Base-by-base conservation (phyloP, 2,329 filamentous ascomycete species). In the Juglanconis sp. region DNA sequence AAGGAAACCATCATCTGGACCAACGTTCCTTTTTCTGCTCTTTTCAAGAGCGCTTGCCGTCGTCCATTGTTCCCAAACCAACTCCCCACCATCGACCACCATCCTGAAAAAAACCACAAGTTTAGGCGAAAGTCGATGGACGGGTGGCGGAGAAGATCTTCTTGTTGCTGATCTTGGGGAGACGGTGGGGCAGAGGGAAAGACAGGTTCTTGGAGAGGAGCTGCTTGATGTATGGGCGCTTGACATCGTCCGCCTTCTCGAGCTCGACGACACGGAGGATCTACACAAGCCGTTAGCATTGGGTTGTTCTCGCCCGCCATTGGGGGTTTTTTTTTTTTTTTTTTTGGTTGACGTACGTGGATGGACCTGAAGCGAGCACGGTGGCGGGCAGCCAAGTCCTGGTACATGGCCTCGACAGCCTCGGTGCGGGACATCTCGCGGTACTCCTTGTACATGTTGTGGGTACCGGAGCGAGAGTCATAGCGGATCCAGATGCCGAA, bases 381-480 rank as follows among this genome's bases (percentile, higher is more conserved):
- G 88, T 99, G 95, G 79, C 95, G 92, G 80, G 96, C 94, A 72
- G 95, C 92, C 95, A 99, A 98, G 85, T 99, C 95, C 82, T 95
- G 91, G 90, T 99, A 99, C 77, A 99, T 88, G 71, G 94, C 83
- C 83, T 98, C 91, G 75, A 98, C 94, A 70, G 95, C 95, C 71
- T 95, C 94, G 75, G 89, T 91, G 81, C 95, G 87, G 78, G 91
- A 94, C 87, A 98, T 91, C 87, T 98, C 95, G 79, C 95, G 91
- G 90, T 97, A 98, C 89, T 99, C 95, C 89, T 98, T 98, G 92
- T 99, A 99, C 95, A 99, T 99, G 90, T 99, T 99, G 92, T 99
- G 95, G 74, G 95, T 99, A 74, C 95, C 95, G 74, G 95, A 98
- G 81, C 95, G 94, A 66, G 96, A 99, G 85, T 99, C 94, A 86